Percentiles rank a stretch among this genome's conserved stretches.
Conservation (phyloP, 345 rosid species). For the Tarenaya hassleriana region DNA sequence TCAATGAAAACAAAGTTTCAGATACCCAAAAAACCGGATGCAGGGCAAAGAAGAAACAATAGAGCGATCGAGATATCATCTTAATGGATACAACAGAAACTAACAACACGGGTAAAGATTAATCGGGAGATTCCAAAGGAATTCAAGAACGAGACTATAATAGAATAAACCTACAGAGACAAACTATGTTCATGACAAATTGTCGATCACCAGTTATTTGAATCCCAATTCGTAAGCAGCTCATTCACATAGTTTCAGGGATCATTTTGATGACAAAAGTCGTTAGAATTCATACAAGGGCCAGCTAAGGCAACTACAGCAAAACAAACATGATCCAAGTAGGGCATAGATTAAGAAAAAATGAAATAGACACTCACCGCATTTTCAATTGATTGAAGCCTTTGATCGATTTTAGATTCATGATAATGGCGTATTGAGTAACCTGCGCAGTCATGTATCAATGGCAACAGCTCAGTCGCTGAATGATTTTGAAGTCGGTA, state of each 20-base stretch:
- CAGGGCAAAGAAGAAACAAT: slow-evolving; percentile 2
- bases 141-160: background rate
- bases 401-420: slow-evolving; percentile 48
- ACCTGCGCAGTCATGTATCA: slow-evolving; percentile 38
- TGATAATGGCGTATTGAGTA: slow-evolving; percentile 54
- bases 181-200: too few relatives aligned
- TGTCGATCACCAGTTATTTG: too few relatives aligned
- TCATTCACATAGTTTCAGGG: background rate
- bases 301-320: background rate
- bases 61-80: background rate
- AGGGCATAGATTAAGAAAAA: background rate
- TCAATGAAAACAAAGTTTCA: too few relatives aligned
- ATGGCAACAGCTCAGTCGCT: slow-evolving; percentile 11
- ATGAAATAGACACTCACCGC: slow-evolving; percentile 41
- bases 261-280: background rate
- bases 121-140: background rate
- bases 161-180: too few relatives aligned
- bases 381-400: slow-evolving; percentile 63
- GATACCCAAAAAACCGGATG: background rate
- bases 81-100: too few relatives aligned
- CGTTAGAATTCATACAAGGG: too few relatives aligned
- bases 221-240: slow-evolving; percentile 15
- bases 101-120: too few relatives aligned
- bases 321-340: background rate
- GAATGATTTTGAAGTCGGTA: background rate